Evolutionary conservation across 352 stramenopile genomes (phyloP).

Genomic region (Pythium insidiosum): DNA sequence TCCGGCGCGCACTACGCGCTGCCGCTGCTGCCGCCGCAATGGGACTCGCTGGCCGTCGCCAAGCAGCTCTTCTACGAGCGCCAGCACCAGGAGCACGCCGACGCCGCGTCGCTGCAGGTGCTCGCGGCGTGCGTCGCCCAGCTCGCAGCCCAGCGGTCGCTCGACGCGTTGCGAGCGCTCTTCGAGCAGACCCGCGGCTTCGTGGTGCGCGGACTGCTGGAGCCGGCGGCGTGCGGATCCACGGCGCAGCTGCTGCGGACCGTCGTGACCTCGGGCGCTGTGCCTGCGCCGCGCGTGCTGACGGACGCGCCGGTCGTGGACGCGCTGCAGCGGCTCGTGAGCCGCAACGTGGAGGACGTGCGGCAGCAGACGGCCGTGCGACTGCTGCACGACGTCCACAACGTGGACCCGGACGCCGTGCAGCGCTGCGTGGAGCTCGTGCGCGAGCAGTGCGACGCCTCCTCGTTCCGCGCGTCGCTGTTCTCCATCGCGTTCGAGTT

Average conservation of each 20-base stretch:
- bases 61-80: constrained; percentile 76
- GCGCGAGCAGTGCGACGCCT: constrained; percentile 20
- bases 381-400: constrained; percentile 37
- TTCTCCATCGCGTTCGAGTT: constrained; percentile 49
- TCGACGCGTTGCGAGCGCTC: constrained; percentile 18
- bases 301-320: constrained; percentile 23
- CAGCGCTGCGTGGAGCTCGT: constrained; percentile 26
- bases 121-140: constrained; percentile 51
- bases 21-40: constrained; percentile 28
- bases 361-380: constrained; percentile 46
- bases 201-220: constrained; percentile 33
- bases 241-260: constrained; percentile 22
- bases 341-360: constrained; percentile 43
- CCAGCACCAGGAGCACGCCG: constrained; percentile 21
- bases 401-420: constrained; percentile 19
- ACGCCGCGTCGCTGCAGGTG: constrained; percentile 34
- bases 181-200: constrained; percentile 57
- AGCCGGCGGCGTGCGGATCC: constrained; percentile 23
- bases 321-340: constrained; percentile 34
- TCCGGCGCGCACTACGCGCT: constrained; percentile 48
- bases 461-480: constrained; percentile 39
- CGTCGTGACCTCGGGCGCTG: not conserved
- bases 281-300: constrained; percentile 20
- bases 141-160: constrained; percentile 12
- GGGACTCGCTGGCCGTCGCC: constrained; percentile 54